Evolutionary conservation across 169 alveolate genomes (phyloP), one percentile per base, ranked within the genome.

Genomic region (Plasmodium fragile): DNA sequence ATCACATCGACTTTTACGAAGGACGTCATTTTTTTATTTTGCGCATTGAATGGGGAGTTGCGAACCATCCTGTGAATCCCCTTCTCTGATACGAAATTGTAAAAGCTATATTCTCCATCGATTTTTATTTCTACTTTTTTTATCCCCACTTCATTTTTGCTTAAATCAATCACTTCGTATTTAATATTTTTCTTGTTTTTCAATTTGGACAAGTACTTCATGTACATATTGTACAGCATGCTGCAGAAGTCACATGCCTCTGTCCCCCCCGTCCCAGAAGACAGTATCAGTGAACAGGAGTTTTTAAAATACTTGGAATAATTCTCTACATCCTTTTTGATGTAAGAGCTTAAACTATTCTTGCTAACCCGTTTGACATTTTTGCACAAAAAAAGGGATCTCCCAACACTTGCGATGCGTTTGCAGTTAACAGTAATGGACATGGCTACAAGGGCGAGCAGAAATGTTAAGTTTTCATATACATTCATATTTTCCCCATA

Each of bases 41-140:
- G 85, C 13, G 97, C 90, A 85, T 92, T 94, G 92, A 92, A 92
- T 34, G 96, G 96, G 13, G 97, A 92, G 39, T 93, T 93, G 55
- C 97, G 81, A 30, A 96, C 97, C 65, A 96, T 71, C 22, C 97
- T 69, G 71, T 96, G 97, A 13, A 96, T 95, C 52, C 97, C 97
- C 39, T 94, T 96, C 72, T 96, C 97, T 10, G 96, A 95, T 49
- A 93, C 95, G 75, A 96, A 93, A 55, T 95, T 93, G 55, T 93
- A 92, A 81, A 93, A 96, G n/a, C 97, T 96, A 34, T 96, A 96
- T 49, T 80, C 96, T 28, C 97, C 97, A 32, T 84, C 93, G 30
- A 96, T 95, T 77, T 96, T 95, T 77, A 94, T 92, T 91, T 96
- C 96, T 36, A 95, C 92, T n/a, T 93, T 81, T 69, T 95, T 92